Base-by-base conservation (phyloP, 2,329 filamentous ascomycete genomes). In the Talaromyces albobiverticillius region DNA sequence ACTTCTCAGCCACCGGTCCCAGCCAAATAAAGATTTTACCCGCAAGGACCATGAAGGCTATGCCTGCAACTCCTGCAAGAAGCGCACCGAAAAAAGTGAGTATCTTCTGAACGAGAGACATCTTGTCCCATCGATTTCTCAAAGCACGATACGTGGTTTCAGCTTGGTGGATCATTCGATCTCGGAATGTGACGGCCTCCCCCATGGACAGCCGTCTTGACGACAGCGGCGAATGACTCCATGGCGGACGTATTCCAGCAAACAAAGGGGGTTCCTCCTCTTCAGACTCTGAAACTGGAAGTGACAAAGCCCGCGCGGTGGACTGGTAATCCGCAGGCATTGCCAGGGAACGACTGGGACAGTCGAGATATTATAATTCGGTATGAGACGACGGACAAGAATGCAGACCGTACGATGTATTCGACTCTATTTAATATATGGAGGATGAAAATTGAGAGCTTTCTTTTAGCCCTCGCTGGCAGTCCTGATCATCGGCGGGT, bases 11-110 rank as follows among this genome's bases (percentile, higher is more conserved):
- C 11, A 85, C 72, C 6, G 91, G 90, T 11, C 80, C 82, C 52
- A 97, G 78, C 71, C 81, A 84, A 31, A 82, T 79, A 75, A 96
- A 95, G 67, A 97, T 87, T 60, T 80, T 75, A 69, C 93, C 86
- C 59, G 86, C 90, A 77, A 89, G 94, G 58, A 93, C 70, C 53
- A 95, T 75, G 68, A 89, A 86, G 4, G 91, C 74, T 51, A 95
- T 75, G 25, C 79, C 74, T 11, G 89, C 65, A 8, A 82, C 76
- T 53, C 80, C 71, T n/a, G 78, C 59, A 0, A 79, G 66, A 14
- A 87, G 46, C 8, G 76, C 72, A 22, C 74, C 82, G 3, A 79
- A 56, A 11, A 80, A 69, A 18, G 86, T 76, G 18, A 85, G 75
- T 6, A 84, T 70, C 61, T 82, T 82, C 70, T 95, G 87, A 53